phyloP scores from a whole-genome alignment of 441 rosid species.

The Populus tomentosa region DNA sequence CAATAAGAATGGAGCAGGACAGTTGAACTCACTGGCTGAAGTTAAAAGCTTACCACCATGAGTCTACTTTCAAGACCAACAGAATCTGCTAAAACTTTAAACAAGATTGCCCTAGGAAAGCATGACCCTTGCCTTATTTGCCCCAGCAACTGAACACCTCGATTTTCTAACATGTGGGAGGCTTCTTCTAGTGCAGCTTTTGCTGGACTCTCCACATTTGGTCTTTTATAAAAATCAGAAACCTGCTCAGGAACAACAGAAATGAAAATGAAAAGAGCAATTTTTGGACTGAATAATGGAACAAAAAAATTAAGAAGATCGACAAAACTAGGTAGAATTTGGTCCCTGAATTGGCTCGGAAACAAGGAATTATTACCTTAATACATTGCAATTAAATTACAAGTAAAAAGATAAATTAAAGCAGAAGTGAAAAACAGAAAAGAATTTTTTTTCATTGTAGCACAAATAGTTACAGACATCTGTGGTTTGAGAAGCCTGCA shows the following conservation, averaged over 20 bases:
- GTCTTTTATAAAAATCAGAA: constrained; percentile 83
- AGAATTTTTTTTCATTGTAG: not conserved
- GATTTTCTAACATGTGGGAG: constrained; percentile 61
- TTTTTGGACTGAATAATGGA: not conserved
- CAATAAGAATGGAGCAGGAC: constrained; percentile 1
- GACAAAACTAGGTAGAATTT: not conserved
- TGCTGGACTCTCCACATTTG: constrained; percentile 79
- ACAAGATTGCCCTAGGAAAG: constrained; percentile 92
- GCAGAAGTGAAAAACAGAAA: not conserved
- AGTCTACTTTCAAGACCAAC: constrained; percentile 95
- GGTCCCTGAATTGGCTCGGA: not conserved
- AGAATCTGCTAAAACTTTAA: constrained; percentile 93
- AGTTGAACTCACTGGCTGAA: not conserved
- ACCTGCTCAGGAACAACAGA: constrained; percentile 43
- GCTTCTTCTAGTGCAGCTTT: constrained; percentile 77
- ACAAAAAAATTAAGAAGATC: not conserved
- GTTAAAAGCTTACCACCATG: constrained; percentile 69
- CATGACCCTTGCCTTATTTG: constrained; percentile 94
- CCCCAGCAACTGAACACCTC: constrained; percentile 83
- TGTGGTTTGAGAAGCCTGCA: not conserved
- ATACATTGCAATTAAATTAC: not conserved
- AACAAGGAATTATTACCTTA: not conserved
- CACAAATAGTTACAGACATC: not conserved
- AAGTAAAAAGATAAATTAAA: not conserved
- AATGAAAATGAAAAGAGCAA: constrained; percentile 11